Evolutionary conservation across 108 stramenopile genomes (phyloP).

Genomic region (Thalassiosira profunda): DNA sequence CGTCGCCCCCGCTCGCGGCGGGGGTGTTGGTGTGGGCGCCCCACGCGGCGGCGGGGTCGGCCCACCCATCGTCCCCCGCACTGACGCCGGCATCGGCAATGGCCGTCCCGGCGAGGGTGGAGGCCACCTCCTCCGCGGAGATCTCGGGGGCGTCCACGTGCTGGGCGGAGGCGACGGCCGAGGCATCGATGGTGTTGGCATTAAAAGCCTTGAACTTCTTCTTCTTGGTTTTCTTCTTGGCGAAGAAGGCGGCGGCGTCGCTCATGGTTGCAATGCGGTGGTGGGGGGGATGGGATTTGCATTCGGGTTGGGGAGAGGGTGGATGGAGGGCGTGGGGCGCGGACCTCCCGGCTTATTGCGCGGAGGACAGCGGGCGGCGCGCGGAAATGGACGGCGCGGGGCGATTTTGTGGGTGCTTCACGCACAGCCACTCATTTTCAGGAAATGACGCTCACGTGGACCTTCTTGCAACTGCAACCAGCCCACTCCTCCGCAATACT

Average conservation of each 20-base stretch:
- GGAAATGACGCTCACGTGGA: no score
- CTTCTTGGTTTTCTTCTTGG: slow-evolving; percentile 86
- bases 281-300: no score
- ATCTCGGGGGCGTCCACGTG: slow-evolving; percentile 83
- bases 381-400: no score
- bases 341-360: no score
- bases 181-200: slow-evolving; percentile 88
- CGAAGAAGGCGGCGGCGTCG: slow-evolving; percentile 86
- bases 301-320: no score
- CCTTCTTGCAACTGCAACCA: no score
- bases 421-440: no score
- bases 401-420: no score
- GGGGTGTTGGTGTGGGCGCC: slow-evolving; percentile 12
- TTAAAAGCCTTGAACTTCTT: slow-evolving; percentile 90
- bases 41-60: slow-evolving; percentile 38
- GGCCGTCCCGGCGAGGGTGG: slow-evolving; percentile 15
- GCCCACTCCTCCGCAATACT: no score
- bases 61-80: slow-evolving; percentile 51
- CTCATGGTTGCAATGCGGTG: slow-evolving; percentile 82
- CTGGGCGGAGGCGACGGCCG: slow-evolving; percentile 57
- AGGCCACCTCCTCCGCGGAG: slow-evolving; percentile 49
- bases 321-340: no score
- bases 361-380: no score
- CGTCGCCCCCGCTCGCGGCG: slow-evolving; percentile 31
- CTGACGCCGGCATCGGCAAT: background rate